A percentile compares a stretch with the other conserved stretches of the same genome.
phyloP scores from a whole-genome alignment of 768 basidiomycete genomes.

The Termitomyces sp. region DNA sequence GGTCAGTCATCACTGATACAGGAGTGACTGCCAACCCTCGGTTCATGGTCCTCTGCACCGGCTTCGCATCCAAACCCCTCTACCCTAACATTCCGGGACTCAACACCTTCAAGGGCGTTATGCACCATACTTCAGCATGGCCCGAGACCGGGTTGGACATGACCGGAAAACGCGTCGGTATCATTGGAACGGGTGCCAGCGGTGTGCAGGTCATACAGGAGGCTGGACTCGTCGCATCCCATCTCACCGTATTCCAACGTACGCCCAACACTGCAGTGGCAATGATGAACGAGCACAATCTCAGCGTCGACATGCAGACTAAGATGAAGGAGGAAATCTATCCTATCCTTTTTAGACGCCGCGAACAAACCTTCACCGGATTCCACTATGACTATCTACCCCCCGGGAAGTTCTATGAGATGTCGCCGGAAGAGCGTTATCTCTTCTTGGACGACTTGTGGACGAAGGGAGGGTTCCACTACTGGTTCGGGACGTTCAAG shows the following conservation, averaged over 20 bases:
- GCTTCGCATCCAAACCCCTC: constrained; percentile 19
- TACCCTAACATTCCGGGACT: constrained; percentile 16
- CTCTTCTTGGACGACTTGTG: constrained; percentile 16
- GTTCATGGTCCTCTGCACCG: constrained; percentile 19
- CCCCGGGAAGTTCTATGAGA: constrained; percentile 6
- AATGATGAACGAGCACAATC: constrained; percentile 14
- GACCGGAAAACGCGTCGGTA: constrained; percentile 16
- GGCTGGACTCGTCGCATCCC: constrained; percentile 13
- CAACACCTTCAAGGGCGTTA: constrained; percentile 16
- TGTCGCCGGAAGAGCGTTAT: constrained; percentile 16
- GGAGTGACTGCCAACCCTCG: constrained; percentile 15
- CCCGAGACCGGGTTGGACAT: constrained; percentile 15
- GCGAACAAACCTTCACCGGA: constrained; percentile 15
- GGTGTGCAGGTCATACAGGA: constrained; percentile 16
- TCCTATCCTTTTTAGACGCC: constrained; percentile 14
- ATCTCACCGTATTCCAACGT: constrained; percentile 23
- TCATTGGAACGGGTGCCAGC: not conserved
- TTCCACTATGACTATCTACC: constrained; percentile 6
- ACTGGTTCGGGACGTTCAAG: constrained; percentile 12
- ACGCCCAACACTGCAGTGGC: constrained; percentile 19
- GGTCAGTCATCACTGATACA: constrained; percentile 15
- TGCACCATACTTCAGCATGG: constrained; percentile 19
- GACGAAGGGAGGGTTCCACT: constrained; percentile 16
- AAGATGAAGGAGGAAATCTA: constrained; percentile 11
- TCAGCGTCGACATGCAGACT: constrained; percentile 9